Percentiles rank a stretch among this genome's conserved stretches.
phyloP scores from a whole-genome alignment of 768 basidiomycete species.

The Mycena alexandri region DNA sequence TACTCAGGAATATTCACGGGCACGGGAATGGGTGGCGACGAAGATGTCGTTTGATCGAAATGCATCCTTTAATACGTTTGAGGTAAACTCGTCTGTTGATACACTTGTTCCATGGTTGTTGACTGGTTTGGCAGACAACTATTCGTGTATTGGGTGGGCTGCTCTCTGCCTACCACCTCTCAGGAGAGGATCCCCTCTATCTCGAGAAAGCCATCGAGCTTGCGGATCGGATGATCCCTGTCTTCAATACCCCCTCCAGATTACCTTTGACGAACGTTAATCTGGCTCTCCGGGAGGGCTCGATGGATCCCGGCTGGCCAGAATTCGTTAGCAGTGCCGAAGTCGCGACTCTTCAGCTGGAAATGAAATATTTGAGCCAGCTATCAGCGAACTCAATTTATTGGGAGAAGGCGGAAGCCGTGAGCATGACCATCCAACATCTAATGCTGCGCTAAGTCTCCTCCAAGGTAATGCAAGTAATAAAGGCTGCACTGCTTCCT shows the following conservation, averaged over 20 bases:
- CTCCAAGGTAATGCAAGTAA: conserved; percentile 70
- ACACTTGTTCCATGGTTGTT: background rate
- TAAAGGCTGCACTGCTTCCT: conserved; percentile 71
- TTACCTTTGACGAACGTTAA: conserved; percentile 88
- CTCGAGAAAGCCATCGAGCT: conserved; percentile 86
- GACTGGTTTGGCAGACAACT: conserved; percentile 71
- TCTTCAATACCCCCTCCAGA: conserved; percentile 85
- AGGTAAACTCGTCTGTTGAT: conserved; percentile 62
- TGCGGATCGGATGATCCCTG: conserved; percentile 86
- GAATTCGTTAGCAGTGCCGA: conserved; percentile 86
- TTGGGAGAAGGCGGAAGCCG: conserved; percentile 86
- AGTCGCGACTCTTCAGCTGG: conserved; percentile 89
- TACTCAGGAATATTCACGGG: conserved; percentile 80
- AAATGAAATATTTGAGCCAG: conserved; percentile 88
- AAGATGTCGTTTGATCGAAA: conserved; percentile 82
- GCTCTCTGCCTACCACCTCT: conserved; percentile 86
- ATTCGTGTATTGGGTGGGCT: conserved; percentile 94
- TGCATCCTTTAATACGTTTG: conserved; percentile 88
- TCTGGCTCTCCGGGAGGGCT: conserved; percentile 69
- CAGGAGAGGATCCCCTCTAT: conserved; percentile 74
- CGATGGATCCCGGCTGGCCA: conserved; percentile 69
- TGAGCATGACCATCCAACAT: conserved; percentile 41
- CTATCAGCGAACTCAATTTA: conserved; percentile 83
- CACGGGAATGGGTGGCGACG: conserved; percentile 80
- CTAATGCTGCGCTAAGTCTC: background rate